Conservation (phyloP, 1,284 basidiomycete species). For the Wallemia ichthyophaga region DNA sequence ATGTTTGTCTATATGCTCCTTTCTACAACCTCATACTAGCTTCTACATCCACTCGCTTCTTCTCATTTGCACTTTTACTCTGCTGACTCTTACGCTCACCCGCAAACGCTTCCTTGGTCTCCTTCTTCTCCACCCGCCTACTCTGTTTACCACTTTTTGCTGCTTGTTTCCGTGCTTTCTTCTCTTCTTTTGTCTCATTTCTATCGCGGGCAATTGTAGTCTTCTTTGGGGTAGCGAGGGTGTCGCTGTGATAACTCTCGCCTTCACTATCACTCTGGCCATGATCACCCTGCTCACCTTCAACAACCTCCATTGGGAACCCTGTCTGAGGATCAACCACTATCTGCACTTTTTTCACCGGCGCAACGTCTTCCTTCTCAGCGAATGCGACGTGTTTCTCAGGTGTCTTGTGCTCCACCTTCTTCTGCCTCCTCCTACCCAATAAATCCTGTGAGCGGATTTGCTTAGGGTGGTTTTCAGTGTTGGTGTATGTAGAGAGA, state of each 20-base stretch:
- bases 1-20: neutral
- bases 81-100: slow-evolving; percentile 43
- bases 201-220: slow-evolving; percentile 31
- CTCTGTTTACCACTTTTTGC: slow-evolving; percentile 41
- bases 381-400: neutral
- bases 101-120: slow-evolving; percentile 39
- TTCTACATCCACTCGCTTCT: neutral
- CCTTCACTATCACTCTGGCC: slow-evolving; percentile 7
- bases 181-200: slow-evolving; percentile 56
- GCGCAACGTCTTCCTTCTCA: slow-evolving; percentile 1
- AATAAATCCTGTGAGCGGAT: slow-evolving; percentile 29
- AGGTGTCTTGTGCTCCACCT: neutral
- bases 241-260: slow-evolving; percentile 1
- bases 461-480: slow-evolving; percentile 72
- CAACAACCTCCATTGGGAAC: slow-evolving; percentile 23
- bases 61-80: slow-evolving; percentile 11
- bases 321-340: slow-evolving; percentile 40
- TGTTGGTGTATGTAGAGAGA: slow-evolving; percentile 55
- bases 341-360: slow-evolving; percentile 28
- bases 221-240: slow-evolving; percentile 5
- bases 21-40: neutral
- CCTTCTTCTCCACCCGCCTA: slow-evolving; percentile 51
- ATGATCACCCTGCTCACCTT: slow-evolving; percentile 10
- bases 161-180: slow-evolving; percentile 58
- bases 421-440: slow-evolving; percentile 1